Percentiles rank a stretch among this genome's conserved stretches.
These are phyloP conservation scores for Fonsecaea nubica DNA, from an alignment of 2,329 filamentous ascomycete species.

Conservation along the genomic window DNA sequence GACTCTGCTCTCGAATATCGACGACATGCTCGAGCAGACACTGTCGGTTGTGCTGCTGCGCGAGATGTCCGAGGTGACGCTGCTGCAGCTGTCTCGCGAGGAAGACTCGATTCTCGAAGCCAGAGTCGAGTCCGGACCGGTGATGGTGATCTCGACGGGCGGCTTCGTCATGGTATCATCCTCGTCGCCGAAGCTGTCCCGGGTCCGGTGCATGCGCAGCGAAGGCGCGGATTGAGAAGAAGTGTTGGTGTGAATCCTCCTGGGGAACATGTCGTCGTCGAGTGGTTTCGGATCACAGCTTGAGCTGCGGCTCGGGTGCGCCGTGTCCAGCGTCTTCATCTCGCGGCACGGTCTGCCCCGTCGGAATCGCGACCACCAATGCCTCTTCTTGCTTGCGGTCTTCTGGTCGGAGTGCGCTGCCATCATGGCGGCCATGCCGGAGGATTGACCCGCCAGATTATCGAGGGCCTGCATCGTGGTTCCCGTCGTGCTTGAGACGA, in stretches of 20 bases:
- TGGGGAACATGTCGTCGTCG: neutral
- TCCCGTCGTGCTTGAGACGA: constrained; percentile 4
- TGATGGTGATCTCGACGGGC: neutral
- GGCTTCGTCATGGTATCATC: neutral
- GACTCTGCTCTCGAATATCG: neutral
- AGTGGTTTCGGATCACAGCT: neutral
- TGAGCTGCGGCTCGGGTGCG: neutral
- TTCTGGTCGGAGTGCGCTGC: neutral
- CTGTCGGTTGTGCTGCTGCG: neutral
- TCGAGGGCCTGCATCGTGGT: constrained; percentile 1
- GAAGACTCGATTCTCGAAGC: neutral
- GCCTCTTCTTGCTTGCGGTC: neutral
- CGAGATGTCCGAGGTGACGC: neutral
- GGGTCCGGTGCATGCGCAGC: neutral
- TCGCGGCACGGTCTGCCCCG: neutral
- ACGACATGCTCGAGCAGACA: neutral
- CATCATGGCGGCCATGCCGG: neutral
- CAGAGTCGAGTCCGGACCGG: neutral
- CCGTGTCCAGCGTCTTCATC: constrained; percentile 2
- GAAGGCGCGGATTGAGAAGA: neutral
- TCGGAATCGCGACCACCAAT: constrained; percentile 9
- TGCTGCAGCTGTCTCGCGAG: neutral
- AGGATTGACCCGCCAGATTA: neutral
- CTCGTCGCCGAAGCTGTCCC: neutral
- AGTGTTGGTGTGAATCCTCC: neutral